These are phyloP conservation scores for Lactarius evosmus DNA, from an alignment of 768 basidiomycete species.

Conservation along the genomic window DNA sequence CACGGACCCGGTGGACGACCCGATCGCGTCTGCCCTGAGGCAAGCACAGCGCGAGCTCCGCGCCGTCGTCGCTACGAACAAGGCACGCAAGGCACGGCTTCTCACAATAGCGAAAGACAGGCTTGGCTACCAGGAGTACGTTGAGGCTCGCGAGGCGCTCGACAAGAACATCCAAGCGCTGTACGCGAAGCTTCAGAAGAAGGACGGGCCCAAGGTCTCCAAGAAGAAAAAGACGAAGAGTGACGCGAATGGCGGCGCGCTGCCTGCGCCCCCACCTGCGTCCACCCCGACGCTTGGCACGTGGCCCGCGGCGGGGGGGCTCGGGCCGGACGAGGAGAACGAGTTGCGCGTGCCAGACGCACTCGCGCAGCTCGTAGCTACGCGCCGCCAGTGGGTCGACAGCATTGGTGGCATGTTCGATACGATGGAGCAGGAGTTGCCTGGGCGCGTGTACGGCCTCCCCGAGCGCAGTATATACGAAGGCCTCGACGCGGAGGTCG, in stretches of 20 bases:
- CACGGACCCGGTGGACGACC: slow-evolving; percentile 83
- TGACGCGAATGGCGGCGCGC: slow-evolving; percentile 30
- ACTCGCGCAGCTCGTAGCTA: slow-evolving; percentile 68
- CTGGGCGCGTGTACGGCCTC: slow-evolving; percentile 75
- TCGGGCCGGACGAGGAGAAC: slow-evolving; percentile 66
- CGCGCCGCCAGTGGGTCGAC: slow-evolving; percentile 76
- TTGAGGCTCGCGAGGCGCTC: slow-evolving; percentile 77
- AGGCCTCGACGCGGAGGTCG: slow-evolving; percentile 67
- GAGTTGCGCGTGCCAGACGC: slow-evolving; percentile 61
- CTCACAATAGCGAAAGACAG: slow-evolving; percentile 77
- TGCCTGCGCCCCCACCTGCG: slow-evolving; percentile 19
- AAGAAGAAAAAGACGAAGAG: slow-evolving; percentile 67
- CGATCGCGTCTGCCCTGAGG: slow-evolving; percentile 85
- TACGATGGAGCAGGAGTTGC: slow-evolving; percentile 57
- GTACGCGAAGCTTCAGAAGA: slow-evolving; percentile 81
- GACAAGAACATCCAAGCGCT: slow-evolving; percentile 77
- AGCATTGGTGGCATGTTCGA: slow-evolving; percentile 73
- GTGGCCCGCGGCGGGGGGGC: slow-evolving; percentile 67
- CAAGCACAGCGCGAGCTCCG: slow-evolving; percentile 83
- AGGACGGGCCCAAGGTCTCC: slow-evolving; percentile 63
- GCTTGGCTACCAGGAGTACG: slow-evolving; percentile 88
- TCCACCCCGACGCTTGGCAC: slow-evolving; percentile 43
- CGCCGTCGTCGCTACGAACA: slow-evolving; percentile 75
- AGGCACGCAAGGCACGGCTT: slow-evolving; percentile 73
- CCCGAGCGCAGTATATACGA: slow-evolving; percentile 72